Evolutionary conservation across 148 eudicot genomes (phyloP), one percentile per base, ranked within the genome.

Genomic region (Chenopodium formosanum): DNA sequence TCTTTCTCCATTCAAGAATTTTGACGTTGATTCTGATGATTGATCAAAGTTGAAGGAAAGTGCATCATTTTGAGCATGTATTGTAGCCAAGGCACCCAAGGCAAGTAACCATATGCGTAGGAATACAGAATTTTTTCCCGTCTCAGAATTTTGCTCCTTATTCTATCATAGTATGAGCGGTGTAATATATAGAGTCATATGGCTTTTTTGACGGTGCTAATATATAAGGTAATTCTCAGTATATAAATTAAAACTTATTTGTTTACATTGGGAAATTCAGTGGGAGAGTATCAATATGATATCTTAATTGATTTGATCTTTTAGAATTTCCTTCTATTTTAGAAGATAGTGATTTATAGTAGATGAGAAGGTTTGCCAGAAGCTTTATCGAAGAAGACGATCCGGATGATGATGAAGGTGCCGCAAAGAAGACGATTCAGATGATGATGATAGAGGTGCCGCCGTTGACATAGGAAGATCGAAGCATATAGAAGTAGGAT

Each of bases 281-380:
- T 58, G 63, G 63, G n/a, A 58, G 63, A 58, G 44, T 60, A 34
- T 72, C 37, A 10, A 10, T 23, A 58, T 58, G 58, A 4, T 2
- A 58, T 80, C 77, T 17, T 34, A 4, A 62, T n/a, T 58, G 22
- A 60, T 76, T 32, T 80, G 60, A 62, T 60, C 31, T 40, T 72
- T 4, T 40, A 60, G 46, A 14, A 23, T 73, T 80, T 72, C 56
- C 46, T 60, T 7, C 70, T 34, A 60, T 10, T 34, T 60, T 6
- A 58, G 70, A 58, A 80, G 60, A 6, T 60, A 17, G 3, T 60
- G 12, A 23, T 23, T 23, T 23, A 23, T 23, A 23, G 23, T 23
- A 23, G 23, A 23, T 23, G 23, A 23, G 23, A 23, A 23, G 23
- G 23, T 23, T 23, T 23, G 23, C 23, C 23, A 23, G 23, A 23